Percentiles rank a stretch among this genome's conserved stretches.
phyloP scores from a whole-genome alignment of 2,329 filamentous ascomycete genomes.

The Hirsutella minnesotensis region DNA sequence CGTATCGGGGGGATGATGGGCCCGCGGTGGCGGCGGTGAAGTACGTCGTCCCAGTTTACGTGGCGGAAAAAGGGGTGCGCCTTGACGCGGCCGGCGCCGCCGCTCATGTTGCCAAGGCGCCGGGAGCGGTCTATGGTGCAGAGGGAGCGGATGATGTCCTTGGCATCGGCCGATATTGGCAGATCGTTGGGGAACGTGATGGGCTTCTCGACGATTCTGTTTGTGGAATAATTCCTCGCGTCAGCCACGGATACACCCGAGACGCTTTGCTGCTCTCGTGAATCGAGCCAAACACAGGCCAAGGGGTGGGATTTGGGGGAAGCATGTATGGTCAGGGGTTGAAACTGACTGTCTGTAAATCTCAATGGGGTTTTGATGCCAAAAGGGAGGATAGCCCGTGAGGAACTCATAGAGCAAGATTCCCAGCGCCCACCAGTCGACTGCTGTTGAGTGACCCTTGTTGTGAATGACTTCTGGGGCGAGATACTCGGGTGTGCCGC shows the following conservation, averaged over 20 bases:
- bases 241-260: too few relatives aligned
- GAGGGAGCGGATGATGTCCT: slow-evolving; percentile 63
- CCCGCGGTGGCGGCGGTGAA: slow-evolving; percentile 49
- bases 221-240: too few relatives aligned
- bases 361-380: slow-evolving; percentile 77
- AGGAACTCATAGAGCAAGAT: slow-evolving; percentile 78
- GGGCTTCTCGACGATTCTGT: slow-evolving; percentile 66
- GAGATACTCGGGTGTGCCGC: slow-evolving; percentile 74
- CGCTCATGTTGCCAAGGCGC: slow-evolving; percentile 66
- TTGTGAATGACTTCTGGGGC: slow-evolving; percentile 78
- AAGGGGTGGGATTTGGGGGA: neutral
- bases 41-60: slow-evolving; percentile 64
- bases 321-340: neutral
- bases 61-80: slow-evolving; percentile 62
- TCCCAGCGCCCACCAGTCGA: slow-evolving; percentile 82
- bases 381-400: slow-evolving; percentile 76
- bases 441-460: slow-evolving; percentile 63
- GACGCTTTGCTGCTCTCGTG: neutral
- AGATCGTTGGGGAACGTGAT: slow-evolving; percentile 62
- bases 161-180: slow-evolving; percentile 52
- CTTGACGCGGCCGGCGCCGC: slow-evolving; percentile 62
- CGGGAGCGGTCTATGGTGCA: slow-evolving; percentile 71
- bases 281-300: neutral
- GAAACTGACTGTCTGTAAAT: slow-evolving; percentile 63
- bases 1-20: slow-evolving; percentile 67